Evolutionary conservation across 345 rosid species (phyloP), one percentile per base, ranked within the genome.

Genomic region (Eutrema heterophyllum): DNA sequence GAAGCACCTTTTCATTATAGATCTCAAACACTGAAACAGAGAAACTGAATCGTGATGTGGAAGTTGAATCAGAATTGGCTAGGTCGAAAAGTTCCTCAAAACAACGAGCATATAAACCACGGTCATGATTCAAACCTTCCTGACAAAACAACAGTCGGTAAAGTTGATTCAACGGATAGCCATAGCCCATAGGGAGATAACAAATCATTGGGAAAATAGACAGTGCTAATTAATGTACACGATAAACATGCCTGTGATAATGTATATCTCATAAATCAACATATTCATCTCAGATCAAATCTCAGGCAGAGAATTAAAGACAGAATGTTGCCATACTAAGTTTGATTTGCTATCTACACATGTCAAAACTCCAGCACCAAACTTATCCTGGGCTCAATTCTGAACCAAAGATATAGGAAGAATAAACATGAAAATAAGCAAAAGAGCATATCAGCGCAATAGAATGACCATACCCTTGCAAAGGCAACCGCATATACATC

Each of bases 61-160:
- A 84, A 74, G 92, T 91, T 74, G 91, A 78, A 85, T 95, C 97
- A 41, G 90, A 88, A 77, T 95, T 89, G 7, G 93, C 91, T 74
- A 95, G 80, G 83, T 95, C 99, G 60, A 89, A 91, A 72, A 95
- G 79, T 76, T 95, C 99, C 86, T 95, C 99, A 67, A 89, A 95
- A 84, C 97, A 91, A 48, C 96, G 96, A 75, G 95, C 89, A 88
- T 87, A 88, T 71, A 95, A 82, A 75, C 99, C 99, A 72, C 97
- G 96, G 79, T 95, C 99, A 65, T 95, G 90, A 81, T 81, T 83
- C 64, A 88, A 84, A 74, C 99, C 99, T 86, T 91, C 97, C 99
- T 95, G 91, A 45, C 45, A 74, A 68, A 77, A 71, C 72, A 73
- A 36, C 45, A 79, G 66, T 74, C 46, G 71, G 66, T 38, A 68